A percentile compares a stretch with the other conserved stretches of the same genome.
These are phyloP conservation scores for Trichosporon sp. DNA, from an alignment of 1,284 basidiomycete species.

Conservation along the genomic window DNA sequence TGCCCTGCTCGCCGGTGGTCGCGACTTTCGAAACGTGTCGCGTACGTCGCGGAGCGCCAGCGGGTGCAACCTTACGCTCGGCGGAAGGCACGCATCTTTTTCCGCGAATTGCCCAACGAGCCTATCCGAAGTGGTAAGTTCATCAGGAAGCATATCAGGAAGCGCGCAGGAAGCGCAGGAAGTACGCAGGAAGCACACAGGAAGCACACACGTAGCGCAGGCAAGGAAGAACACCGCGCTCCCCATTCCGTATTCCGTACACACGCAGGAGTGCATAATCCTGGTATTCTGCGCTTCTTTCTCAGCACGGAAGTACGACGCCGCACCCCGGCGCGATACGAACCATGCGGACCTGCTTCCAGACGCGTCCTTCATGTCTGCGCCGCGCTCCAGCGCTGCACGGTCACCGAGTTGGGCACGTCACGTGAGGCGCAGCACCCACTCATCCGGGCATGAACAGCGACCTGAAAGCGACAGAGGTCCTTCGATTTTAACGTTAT, in stretches of 20 bases:
- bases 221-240: background rate
- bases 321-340: background rate
- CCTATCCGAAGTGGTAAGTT: background rate
- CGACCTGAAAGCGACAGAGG: background rate
- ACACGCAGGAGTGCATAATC: background rate
- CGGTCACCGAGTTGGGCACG: background rate
- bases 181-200: too few species aligned
- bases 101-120: background rate
- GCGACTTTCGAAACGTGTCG: background rate
- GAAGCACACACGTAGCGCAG: background rate
- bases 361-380: background rate
- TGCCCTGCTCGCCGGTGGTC: background rate
- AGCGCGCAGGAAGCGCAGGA: too few species aligned
- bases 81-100: background rate
- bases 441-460: background rate
- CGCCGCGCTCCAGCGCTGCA: background rate
- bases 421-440: background rate
- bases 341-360: background rate
- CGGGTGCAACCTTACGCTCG: slow-evolving; percentile 4
- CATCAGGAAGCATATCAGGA: background rate
- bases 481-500: background rate
- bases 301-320: background rate
- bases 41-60: background rate
- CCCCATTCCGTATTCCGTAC: background rate
- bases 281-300: background rate